Conservation (phyloP, 768 basidiomycete species). For the Agrocybe pediades region DNA sequence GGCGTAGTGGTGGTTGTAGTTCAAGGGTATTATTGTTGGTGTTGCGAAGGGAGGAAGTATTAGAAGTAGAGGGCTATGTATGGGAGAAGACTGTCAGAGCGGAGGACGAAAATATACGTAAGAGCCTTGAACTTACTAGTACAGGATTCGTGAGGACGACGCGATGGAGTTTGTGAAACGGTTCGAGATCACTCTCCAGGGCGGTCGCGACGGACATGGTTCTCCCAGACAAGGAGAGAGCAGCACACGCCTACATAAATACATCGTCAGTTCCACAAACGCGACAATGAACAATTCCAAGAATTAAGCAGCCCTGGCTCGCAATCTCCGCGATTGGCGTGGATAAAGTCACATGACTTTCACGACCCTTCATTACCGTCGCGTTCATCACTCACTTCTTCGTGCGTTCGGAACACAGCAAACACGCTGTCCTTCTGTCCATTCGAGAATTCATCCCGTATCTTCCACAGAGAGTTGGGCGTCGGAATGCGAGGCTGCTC, state of each 20-base stretch:
- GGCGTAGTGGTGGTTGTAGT: conserved; percentile 17
- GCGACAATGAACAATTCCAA: conserved; percentile 10
- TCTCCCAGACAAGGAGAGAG: conserved; percentile 51
- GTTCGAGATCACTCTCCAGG: conserved; percentile 64
- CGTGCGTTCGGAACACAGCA: conserved; percentile 61
- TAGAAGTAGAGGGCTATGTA: conserved; percentile 16
- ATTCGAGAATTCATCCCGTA: conserved; percentile 33
- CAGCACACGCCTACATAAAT: conserved; percentile 49
- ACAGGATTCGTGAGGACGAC: conserved; percentile 26
- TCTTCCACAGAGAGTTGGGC: conserved; percentile 52
- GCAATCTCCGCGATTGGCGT: conserved; percentile 32
- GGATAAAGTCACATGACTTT: conserved; percentile 20
- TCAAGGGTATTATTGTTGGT: conserved; percentile 11
- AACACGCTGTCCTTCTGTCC: conserved; percentile 41
- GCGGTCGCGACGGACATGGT: conserved; percentile 54
- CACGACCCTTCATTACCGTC: conserved; percentile 6
- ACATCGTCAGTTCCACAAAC: conserved; percentile 4
- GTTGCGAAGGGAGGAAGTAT: conserved; percentile 8
- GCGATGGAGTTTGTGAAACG: conserved; percentile 55
- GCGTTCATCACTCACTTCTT: conserved; percentile 61
- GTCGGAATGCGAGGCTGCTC: conserved; percentile 26
- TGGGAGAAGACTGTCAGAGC: conserved; percentile 12
- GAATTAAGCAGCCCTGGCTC: conserved; percentile 4
- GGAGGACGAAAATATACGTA: conserved; percentile 4
- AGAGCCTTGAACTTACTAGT: conserved; percentile 2